Base-by-base conservation (phyloP, 1,284 basidiomycete species). In the Ganoderma multipileum region DNA sequence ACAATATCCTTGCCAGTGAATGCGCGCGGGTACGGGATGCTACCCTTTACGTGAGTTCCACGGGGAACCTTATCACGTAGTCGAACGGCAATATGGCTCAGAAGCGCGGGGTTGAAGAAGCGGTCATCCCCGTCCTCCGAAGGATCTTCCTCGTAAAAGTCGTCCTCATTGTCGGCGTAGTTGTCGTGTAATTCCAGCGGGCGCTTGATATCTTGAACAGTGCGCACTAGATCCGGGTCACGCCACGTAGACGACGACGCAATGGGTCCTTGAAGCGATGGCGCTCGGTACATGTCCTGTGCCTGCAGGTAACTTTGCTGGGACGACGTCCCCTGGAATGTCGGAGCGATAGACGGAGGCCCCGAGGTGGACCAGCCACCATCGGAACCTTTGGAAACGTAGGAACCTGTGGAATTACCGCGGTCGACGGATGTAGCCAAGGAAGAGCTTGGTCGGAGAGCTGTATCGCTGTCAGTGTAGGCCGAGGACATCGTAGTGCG, bases 1-100 rank as follows among this genome's bases (percentile, higher is more conserved):
- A 98, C 95, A 63, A 97, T 91, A 76, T 97, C 95, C 73, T 93
- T 93, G 7, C 96, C 96, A 1, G 96, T 98, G 76, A 98, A 98
- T 14, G 94, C 93, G 14, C 89, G 84, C 2, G 91, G 91, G 79
- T 96, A 97, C 0, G 94, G 92, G 58, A 97, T 93, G 67, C 93
- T 93, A 9, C 93, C 94, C 81, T 98, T 98, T 70, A 96, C 93
- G 77, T 99, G 96, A 3, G 90, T 91, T 16, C 91, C 91, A 60
- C 93, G 85, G 1, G 92, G 93, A 0, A 99, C 93, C 74, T 92
- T 91, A 80, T 98, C 96, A 57, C 92, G 87, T 64, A 99, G 81
- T 75, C 95, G 91, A 8, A 97, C 91, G 5, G 96, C 96, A 39
- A 97, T 86, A 78, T 98, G 93, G 39, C 93, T 95, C 57, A 99